phyloP scores from a whole-genome alignment of 768 basidiomycete genomes.

The Pseudohyphozyma bogoriensis region DNA sequence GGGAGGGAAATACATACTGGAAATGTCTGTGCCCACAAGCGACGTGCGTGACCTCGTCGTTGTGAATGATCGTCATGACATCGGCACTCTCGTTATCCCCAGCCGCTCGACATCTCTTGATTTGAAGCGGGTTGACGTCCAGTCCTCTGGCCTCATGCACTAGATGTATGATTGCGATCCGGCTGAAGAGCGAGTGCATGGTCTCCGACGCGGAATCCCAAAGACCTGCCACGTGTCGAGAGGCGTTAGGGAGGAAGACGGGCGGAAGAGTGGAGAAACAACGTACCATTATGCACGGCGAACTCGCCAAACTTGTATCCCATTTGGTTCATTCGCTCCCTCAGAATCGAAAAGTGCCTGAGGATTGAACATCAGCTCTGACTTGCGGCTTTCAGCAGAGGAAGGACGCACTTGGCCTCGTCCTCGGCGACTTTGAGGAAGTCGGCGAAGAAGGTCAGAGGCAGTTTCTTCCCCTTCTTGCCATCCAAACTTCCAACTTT shows the following conservation, averaged over 20 bases:
- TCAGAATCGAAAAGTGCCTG: conserved; percentile 69
- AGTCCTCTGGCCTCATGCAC: conserved; percentile 76
- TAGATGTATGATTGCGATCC: conserved; percentile 73
- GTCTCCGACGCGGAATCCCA: conserved; percentile 71
- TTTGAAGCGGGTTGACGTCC: conserved; percentile 72
- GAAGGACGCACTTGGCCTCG: conserved; percentile 43
- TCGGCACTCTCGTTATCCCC: conserved; percentile 56
- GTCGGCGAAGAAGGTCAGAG: conserved; percentile 66
- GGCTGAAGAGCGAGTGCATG: conserved; percentile 54
- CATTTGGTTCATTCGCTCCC: conserved; percentile 46
- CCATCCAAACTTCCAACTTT: conserved; percentile 31
- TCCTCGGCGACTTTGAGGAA: conserved; percentile 77
- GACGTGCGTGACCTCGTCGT: conserved; percentile 68
- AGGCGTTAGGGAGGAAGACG: too few species aligned
- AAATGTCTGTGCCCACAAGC: conserved; percentile 44
- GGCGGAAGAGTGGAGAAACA: background rate
- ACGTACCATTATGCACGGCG: conserved; percentile 52
- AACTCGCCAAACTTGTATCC: conserved; percentile 59
- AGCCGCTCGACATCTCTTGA: conserved; percentile 57
- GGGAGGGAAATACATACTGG: conserved; percentile 32
- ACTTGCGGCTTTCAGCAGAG: background rate
- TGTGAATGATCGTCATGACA: conserved; percentile 64
- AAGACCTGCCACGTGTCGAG: conserved; percentile 41
- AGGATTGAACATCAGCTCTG: conserved; percentile 31
- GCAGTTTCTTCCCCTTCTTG: conserved; percentile 44